Percentiles rank a stretch among this genome's conserved stretches.
Evolutionary conservation across 2,329 filamentous ascomycete species (phyloP).

Genomic region (Colletotrichum sp.): DNA sequence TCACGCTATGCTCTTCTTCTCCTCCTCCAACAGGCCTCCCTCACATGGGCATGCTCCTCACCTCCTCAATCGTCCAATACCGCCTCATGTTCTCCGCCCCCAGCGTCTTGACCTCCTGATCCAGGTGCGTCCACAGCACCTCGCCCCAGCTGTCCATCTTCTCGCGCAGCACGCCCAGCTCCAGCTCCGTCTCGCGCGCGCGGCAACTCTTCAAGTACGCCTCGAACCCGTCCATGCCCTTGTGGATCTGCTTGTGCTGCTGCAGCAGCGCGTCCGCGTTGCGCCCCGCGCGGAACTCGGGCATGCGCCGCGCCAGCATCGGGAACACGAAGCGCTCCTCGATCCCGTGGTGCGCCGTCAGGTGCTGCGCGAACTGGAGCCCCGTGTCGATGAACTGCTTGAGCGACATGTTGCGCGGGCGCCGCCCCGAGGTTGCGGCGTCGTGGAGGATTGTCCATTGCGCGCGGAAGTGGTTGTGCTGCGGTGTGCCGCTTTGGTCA

Average conservation of each 20-base stretch:
- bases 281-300: slow-evolving; percentile 63
- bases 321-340: slow-evolving; percentile 87
- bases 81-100: slow-evolving; percentile 86
- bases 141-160: slow-evolving; percentile 80
- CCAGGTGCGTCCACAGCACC: slow-evolving; percentile 82
- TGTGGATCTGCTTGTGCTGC: slow-evolving; percentile 82
- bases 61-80: slow-evolving; percentile 81
- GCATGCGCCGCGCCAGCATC: slow-evolving; percentile 76
- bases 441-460: slow-evolving; percentile 75
- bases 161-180: slow-evolving; percentile 63
- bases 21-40: not conserved
- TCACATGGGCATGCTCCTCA: slow-evolving; percentile 72
- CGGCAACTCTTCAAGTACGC: slow-evolving; percentile 68
- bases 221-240: slow-evolving; percentile 71
- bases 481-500: slow-evolving; percentile 12
- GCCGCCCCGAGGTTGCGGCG: slow-evolving; percentile 63
- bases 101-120: slow-evolving; percentile 80
- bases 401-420: slow-evolving; percentile 68
- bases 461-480: slow-evolving; percentile 79
- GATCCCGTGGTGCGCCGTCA: slow-evolving; percentile 81
- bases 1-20: not conserved
- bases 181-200: slow-evolving; percentile 64
- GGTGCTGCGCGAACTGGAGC: slow-evolving; percentile 70
- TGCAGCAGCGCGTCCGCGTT: slow-evolving; percentile 69
- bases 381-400: slow-evolving; percentile 71